phyloP scores from a whole-genome alignment of 495 filamentous ascomycete genomes.

The Gamarada debralockiae region DNA sequence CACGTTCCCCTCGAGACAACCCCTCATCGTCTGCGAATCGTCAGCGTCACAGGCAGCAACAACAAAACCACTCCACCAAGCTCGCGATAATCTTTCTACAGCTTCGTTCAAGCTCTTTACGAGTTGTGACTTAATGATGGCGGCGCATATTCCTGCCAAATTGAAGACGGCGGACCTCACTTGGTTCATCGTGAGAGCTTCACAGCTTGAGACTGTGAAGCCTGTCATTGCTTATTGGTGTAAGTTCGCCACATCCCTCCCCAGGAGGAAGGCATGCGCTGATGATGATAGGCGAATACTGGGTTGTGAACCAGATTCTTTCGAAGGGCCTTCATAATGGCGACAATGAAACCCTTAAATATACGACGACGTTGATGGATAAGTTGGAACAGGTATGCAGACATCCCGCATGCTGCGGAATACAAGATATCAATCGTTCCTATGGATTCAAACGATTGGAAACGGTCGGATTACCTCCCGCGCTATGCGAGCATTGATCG shows the following conservation, averaged over 20 bases:
- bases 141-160: constrained; percentile 65
- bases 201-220: constrained; percentile 78
- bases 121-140: constrained; percentile 57
- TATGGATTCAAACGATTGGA: no score
- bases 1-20: no score
- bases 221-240: constrained; percentile 94
- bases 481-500: no score
- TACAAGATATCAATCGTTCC: no score
- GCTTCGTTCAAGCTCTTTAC: background rate
- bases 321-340: constrained; percentile 68
- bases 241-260: constrained; percentile 39
- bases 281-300: constrained; percentile 69
- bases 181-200: constrained; percentile 74
- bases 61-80: no score
- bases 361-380: constrained; percentile 83
- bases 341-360: constrained; percentile 69
- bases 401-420: no score
- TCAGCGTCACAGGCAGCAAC: no score
- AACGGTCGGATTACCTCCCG: no score
- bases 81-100: background rate
- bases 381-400: constrained; percentile 73
- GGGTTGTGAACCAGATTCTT: constrained; percentile 89
- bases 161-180: constrained; percentile 74
- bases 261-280: constrained; percentile 3
- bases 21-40: background rate